Evolutionary conservation across 1,284 basidiomycete species (phyloP).

Genomic region (Taiwanofungus camphoratus): DNA sequence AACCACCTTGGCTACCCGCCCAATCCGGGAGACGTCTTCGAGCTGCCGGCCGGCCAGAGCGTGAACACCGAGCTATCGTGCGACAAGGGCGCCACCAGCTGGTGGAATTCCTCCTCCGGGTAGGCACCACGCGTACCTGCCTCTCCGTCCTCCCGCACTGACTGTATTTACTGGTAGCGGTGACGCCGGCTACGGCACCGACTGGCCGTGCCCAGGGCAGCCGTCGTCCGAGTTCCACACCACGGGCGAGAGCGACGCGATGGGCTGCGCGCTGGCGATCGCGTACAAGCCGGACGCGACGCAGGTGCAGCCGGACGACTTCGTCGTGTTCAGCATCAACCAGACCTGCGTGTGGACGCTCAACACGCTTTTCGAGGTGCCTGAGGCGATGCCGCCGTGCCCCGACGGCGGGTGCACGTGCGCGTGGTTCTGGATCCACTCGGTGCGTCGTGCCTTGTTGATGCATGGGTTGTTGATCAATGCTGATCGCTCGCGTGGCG

Average conservation of each 20-base stretch:
- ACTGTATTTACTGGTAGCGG: conserved; percentile 30
- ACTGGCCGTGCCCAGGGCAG: conserved; percentile 46
- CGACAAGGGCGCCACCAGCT: conserved; percentile 52
- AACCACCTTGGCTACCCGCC: conserved; percentile 53
- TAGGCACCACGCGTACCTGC: background rate
- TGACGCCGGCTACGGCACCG: conserved; percentile 35
- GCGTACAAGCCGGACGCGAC: conserved; percentile 58
- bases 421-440: conserved; percentile 72
- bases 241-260: conserved; percentile 44
- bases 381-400: conserved; percentile 61
- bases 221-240: conserved; percentile 46
- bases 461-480: background rate
- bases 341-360: conserved; percentile 67
- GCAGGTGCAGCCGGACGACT: conserved; percentile 56
- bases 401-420: conserved; percentile 61
- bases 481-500: background rate
- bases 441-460: conserved; percentile 26
- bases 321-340: conserved; percentile 69
- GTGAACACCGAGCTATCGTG: conserved; percentile 49
- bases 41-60: conserved; percentile 48
- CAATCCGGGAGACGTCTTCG: conserved; percentile 46
- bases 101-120: conserved; percentile 39
- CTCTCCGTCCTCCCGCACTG: background rate
- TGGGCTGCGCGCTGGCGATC: conserved; percentile 65
- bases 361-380: conserved; percentile 61